A percentile compares a stretch with the other conserved stretches of the same genome.
These are phyloP conservation scores for Sporothrix phasma DNA, from an alignment of 2,329 filamentous ascomycete genomes.

Conservation along the genomic window DNA sequence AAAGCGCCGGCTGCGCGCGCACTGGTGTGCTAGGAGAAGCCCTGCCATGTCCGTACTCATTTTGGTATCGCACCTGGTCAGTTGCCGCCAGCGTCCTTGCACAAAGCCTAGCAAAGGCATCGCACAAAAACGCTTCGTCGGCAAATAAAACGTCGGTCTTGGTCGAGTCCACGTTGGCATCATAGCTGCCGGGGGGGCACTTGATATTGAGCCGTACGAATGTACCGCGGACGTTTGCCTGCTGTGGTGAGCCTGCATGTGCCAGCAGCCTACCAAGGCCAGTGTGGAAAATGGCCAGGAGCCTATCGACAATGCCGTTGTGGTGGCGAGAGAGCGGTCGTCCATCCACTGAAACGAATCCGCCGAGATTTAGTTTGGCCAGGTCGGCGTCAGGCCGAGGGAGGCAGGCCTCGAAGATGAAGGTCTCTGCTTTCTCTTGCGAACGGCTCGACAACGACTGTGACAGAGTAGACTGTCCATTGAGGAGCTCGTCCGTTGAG, in stretches of 20 bases:
- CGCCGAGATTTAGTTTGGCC: conserved; percentile 36
- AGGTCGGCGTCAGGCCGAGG: conserved; percentile 40
- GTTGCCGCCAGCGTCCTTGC: background rate
- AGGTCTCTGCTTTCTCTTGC: conserved; percentile 19
- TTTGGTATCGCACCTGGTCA: background rate
- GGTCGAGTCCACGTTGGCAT: conserved; percentile 59
- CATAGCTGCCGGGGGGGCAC: conserved; percentile 55
- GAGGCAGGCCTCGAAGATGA: conserved; percentile 47
- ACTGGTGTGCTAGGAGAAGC: background rate
- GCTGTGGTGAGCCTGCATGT: background rate
- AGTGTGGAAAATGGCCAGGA: conserved; percentile 44
- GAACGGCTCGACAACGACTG: conserved; percentile 10
- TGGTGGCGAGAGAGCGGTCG: conserved; percentile 49
- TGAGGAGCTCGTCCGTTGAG: background rate
- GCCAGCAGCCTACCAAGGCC: conserved; percentile 31
- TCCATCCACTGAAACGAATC: conserved; percentile 59
- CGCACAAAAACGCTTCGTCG: conserved; percentile 38
- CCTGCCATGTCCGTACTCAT: background rate
- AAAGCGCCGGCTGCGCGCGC: background rate
- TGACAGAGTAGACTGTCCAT: background rate
- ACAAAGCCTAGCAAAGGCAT: conserved; percentile 39
- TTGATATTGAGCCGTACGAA: conserved; percentile 56
- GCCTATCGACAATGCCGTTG: conserved; percentile 49
- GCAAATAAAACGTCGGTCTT: conserved; percentile 65
- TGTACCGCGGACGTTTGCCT: conserved; percentile 33